phyloP scores from a whole-genome alignment of 1,284 basidiomycete genomes.

The Cryptococcus hybrid region DNA sequence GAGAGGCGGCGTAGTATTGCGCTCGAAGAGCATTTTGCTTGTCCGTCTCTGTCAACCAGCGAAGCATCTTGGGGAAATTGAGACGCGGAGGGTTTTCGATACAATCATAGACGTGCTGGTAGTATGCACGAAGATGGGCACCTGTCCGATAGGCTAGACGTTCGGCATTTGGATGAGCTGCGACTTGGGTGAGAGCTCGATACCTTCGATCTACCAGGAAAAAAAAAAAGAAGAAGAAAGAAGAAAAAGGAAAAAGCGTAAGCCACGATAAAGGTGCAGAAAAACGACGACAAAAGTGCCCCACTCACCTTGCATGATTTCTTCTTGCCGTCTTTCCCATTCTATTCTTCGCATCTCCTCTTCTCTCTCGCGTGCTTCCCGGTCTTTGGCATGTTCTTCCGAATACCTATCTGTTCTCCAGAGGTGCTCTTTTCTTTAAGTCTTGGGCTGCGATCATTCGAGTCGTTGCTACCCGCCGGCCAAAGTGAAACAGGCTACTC shows the following conservation, averaged over 20 bases:
- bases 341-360: constrained; percentile 31
- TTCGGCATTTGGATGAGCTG: constrained; percentile 42
- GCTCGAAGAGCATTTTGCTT: constrained; percentile 28
- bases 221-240: background rate
- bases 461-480: constrained; percentile 13
- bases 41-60: constrained; percentile 33
- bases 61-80: constrained; percentile 40
- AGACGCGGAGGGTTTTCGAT: constrained; percentile 36
- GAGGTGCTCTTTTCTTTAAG: constrained; percentile 1
- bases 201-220: constrained; percentile 33
- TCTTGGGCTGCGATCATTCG: constrained; percentile 1
- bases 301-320: constrained; percentile 40
- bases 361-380: constrained; percentile 19
- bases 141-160: constrained; percentile 32
- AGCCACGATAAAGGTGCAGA: constrained; percentile 4
- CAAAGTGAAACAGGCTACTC: constrained; percentile 20
- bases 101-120: constrained; percentile 40
- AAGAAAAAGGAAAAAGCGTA: background rate
- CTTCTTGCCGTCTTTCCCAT: constrained; percentile 35
- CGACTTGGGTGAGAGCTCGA: constrained; percentile 38
- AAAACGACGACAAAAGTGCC: constrained; percentile 8
- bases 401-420: constrained; percentile 1
- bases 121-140: constrained; percentile 44
- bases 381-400: constrained; percentile 13
- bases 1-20: constrained; percentile 26